Base-by-base conservation (phyloP, 257 asterid species). In the Solanum dulcamara region DNA sequence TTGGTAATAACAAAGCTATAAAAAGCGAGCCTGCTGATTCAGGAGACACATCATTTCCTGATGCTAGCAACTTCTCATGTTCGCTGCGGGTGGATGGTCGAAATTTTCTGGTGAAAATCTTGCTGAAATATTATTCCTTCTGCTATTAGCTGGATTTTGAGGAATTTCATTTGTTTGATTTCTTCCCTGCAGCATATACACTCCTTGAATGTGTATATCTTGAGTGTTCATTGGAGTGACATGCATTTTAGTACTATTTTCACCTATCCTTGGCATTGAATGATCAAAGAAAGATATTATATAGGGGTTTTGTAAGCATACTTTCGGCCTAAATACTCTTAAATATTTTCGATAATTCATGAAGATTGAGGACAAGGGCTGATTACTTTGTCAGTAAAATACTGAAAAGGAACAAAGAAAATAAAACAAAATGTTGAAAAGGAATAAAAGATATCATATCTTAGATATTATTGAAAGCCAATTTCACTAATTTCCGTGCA, bases 71-170 rank as follows among this genome's bases (percentile, higher is more conserved):
- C 30, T 37, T 74, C 82, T 33, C 88, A 32, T 87, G 66, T 44
- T 55, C 40, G 83, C 84, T 85, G 22, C 38, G 13, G 85, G 83
- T 75, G 53, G 87, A 81, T 74, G 83, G 85, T 60, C 79, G 15
- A 66, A 75, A 60, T 83, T 84, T n/a, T 80, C 83, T 86, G 74
- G 91, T 89, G 86, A n/a, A 46, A 51, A 60, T 85, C 68, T 83
- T 66, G 35, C 77, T 83, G 64, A 83, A 66, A 30, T 84, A 84
- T 84, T 66, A 12, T 22, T 68, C 81, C 60, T 30, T 42, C 48
- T 66, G 46, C 60, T 50, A 48, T 28, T 48, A 15, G 18, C 2
- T 22, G 75, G 22, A 28, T 80, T 57, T 87, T 15, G 37, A 13
- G 53, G 44, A 48, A 66, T 74, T 84, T 64, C 62, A 55, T 83